phyloP scores from a whole-genome alignment of 306 rosid genomes.

The Gastrolobium villosum region DNA sequence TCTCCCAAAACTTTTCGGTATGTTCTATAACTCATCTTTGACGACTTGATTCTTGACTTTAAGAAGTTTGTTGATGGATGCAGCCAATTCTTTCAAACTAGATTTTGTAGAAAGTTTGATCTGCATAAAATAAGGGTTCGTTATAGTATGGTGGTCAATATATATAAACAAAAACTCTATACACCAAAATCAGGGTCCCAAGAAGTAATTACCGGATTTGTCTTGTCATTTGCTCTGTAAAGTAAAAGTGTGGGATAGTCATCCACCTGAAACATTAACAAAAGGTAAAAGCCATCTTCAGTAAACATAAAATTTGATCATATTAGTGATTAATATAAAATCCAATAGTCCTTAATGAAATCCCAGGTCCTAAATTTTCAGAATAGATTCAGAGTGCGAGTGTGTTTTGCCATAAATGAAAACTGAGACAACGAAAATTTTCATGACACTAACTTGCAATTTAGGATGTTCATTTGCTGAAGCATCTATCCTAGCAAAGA shows the following conservation, averaged over 20 bases:
- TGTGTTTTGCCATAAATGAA: constrained; percentile 19
- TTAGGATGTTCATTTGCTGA: constrained; percentile 90
- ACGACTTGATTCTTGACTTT: constrained; percentile 57
- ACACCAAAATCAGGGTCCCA: not conserved
- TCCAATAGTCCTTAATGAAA: not conserved
- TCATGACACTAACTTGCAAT: constrained; percentile 65
- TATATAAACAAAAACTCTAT: constrained; percentile 3
- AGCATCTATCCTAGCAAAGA: constrained; percentile 81
- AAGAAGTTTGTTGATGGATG: constrained; percentile 71
- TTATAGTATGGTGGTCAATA: not conserved
- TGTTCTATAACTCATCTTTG: constrained; percentile 81
- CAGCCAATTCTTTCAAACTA: constrained; percentile 87
- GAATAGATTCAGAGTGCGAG: not conserved
- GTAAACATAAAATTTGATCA: constrained; percentile 36
- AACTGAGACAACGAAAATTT: not conserved
- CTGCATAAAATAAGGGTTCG: constrained; percentile 57
- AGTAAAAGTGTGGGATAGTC: constrained; percentile 86
- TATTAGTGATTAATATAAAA: constrained; percentile 14
- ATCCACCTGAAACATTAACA: constrained; percentile 63
- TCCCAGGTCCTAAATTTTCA: constrained; percentile 30
- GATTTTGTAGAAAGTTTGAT: constrained; percentile 76
- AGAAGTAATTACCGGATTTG: constrained; percentile 73
- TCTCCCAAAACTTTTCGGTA: constrained; percentile 10
- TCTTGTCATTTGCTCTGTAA: constrained; percentile 69
- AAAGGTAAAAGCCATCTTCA: constrained; percentile 32